Base-by-base conservation (phyloP, 257 asterid species). In the Perilla frutescens region DNA sequence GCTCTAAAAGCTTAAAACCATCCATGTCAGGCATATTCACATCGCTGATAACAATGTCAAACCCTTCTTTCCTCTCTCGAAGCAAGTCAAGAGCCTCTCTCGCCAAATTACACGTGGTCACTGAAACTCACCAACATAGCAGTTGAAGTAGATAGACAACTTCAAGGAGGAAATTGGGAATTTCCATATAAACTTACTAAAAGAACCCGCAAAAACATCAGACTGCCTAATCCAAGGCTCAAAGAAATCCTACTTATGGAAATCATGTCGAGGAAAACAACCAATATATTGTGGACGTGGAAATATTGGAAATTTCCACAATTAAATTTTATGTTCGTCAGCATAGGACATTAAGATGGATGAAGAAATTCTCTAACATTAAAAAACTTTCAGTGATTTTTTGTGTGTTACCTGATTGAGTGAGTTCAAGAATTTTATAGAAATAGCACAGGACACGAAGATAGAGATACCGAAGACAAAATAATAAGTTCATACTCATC, bases 21-120 rank as follows among this genome's bases (percentile, higher is more conserved):
- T 94, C 98, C 99, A 94, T 91, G 73, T 91, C 98, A 2, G 99
- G 99, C 99, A 94, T 94, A 84, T 91, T 92, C 14, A 92, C 99
- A 53, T 94, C 99, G 55, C 99, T 91, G 63, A 94, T 90, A 31
- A 94, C 98, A 34, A 94, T 91, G 82, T 91, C 98, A 12, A 78
- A 94, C 26, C 97, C 88, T 43, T 88, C 93, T 73, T 90, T 91
- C 72, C 91, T 78, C 80, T 86, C 99, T 57, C 98, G 88, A 15
- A 94, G 98, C 67, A 87, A 72, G 82, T 80, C 69, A 68, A 94
- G 74, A 41, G 99, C 99, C 51, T 90, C 93, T 74, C 88, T 81
- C 29, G 98, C 99, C 49, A 90, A 80, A 66, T 85, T 88, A 80
- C 97, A 87, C 10, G 90, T 86, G 9, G 89, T 90, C 13, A 94